Conservation (phyloP, 306 rosid species). For the Hippophae tibetana region DNA sequence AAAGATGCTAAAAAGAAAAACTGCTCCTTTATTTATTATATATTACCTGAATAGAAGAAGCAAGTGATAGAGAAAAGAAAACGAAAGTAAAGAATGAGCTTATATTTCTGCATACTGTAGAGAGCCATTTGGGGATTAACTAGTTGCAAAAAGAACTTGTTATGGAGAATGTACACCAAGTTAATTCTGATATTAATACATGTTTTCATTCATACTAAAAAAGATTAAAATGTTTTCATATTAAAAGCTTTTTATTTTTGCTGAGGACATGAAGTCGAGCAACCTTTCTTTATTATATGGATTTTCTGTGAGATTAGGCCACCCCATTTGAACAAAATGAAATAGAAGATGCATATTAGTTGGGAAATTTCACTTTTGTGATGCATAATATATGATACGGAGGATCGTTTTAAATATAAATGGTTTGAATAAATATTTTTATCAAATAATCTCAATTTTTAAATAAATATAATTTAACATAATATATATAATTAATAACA, state of each 20-base stretch:
- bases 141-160: slow-evolving; percentile 8
- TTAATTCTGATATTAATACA: slow-evolving; percentile 10
- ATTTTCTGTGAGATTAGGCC: slow-evolving; percentile 21
- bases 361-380: background rate
- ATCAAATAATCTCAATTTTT: too few relatives aligned
- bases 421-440: too few relatives aligned
- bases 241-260: background rate
- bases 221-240: slow-evolving; percentile 1
- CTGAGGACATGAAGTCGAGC: background rate
- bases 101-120: slow-evolving; percentile 11
- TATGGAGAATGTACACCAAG: slow-evolving; percentile 1
- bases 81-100: slow-evolving; percentile 9
- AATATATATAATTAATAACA: slow-evolving; percentile 16
- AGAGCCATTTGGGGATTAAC: slow-evolving; percentile 26
- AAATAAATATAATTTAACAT: too few relatives aligned
- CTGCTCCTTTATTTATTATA: background rate
- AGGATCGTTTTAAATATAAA: too few relatives aligned
- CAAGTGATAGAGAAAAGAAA: slow-evolving; percentile 18
- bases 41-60: slow-evolving; percentile 33
- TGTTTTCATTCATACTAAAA: too few relatives aligned
- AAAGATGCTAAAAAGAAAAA: too few relatives aligned
- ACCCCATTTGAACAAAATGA: slow-evolving; percentile 21
- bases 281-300: slow-evolving; percentile 1
- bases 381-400: too few relatives aligned
- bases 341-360: slow-evolving; percentile 19